These are phyloP conservation scores for Colletotrichum sp. DNA, from an alignment of 2,329 filamentous ascomycete genomes.

Conservation along the genomic window DNA sequence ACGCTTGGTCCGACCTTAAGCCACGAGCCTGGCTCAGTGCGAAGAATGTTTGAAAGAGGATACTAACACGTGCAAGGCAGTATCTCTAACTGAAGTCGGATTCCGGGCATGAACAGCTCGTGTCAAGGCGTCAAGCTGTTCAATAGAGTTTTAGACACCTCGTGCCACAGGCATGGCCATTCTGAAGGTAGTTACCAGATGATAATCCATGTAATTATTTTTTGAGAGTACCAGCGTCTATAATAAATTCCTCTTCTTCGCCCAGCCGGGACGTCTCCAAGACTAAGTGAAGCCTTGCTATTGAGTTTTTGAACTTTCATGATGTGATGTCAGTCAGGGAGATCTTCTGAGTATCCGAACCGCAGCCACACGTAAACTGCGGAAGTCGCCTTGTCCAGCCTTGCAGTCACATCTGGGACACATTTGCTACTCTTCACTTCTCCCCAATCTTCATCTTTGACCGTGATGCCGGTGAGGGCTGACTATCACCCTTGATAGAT, in stretches of 20 bases:
- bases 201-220: background rate
- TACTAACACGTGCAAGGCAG: accelerated
- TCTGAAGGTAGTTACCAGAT: accelerated
- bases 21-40: background rate
- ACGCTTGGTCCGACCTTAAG: accelerated
- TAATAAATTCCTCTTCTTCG: too few relatives aligned
- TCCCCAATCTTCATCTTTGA: background rate
- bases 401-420: background rate
- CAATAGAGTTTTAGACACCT: background rate
- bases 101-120: background rate
- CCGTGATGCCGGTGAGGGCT: accelerated
- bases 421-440: background rate
- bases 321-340: background rate
- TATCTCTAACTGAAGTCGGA: background rate
- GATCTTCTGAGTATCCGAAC: background rate
- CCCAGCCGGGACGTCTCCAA: too few relatives aligned
- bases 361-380: background rate
- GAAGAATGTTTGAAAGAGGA: background rate
- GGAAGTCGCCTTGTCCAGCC: too few relatives aligned
- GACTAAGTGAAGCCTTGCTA: too few relatives aligned
- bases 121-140: background rate
- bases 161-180: background rate
- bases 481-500: background rate
- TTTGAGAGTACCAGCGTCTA: background rate
- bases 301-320: background rate